A percentile compares a stretch with the other conserved stretches of the same genome.
Conservation (phyloP, 163 green algal species). For the Chlamydomonas reinhardtii region DNA sequence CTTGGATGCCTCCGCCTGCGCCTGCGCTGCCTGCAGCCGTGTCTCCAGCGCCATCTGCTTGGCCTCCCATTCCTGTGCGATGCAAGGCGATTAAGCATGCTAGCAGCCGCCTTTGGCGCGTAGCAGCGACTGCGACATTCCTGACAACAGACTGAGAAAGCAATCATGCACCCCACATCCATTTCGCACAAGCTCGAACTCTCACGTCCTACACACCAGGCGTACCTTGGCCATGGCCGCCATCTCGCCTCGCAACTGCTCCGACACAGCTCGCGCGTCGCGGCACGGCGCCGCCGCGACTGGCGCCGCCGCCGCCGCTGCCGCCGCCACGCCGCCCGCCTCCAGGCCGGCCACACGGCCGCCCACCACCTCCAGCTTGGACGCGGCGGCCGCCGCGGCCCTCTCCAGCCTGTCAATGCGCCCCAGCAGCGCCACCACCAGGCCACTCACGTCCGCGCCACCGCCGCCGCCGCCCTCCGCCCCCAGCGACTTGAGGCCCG, state of each 20-base stretch:
- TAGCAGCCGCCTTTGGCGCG: no score
- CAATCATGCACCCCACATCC: no score
- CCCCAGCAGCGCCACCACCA: neutral
- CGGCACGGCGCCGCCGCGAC: neutral
- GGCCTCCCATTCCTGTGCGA: neutral
- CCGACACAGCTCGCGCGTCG: neutral
- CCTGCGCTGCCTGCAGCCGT: neutral
- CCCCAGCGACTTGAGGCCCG: neutral
- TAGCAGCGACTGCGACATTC: no score
- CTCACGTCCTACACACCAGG: neutral
- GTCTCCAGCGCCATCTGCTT: neutral
- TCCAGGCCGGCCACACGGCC: neutral
- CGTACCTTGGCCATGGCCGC: neutral
- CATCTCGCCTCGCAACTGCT: neutral
- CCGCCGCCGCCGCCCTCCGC: neutral
- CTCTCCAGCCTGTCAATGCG: constrained; percentile 17
- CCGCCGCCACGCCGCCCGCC: neutral
- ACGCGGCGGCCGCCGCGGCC: neutral
- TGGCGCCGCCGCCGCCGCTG: neutral
- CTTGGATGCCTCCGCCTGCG: neutral
- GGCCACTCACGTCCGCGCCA: neutral
- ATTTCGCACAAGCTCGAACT: no score
- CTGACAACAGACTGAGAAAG: no score
- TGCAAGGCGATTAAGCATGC: neutral
- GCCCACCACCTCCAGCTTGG: neutral